Percentiles rank a stretch among this genome's conserved stretches.
These are phyloP conservation scores for Nephelium lappaceum DNA, from an alignment of 345 rosid species.

Conservation along the genomic window DNA sequence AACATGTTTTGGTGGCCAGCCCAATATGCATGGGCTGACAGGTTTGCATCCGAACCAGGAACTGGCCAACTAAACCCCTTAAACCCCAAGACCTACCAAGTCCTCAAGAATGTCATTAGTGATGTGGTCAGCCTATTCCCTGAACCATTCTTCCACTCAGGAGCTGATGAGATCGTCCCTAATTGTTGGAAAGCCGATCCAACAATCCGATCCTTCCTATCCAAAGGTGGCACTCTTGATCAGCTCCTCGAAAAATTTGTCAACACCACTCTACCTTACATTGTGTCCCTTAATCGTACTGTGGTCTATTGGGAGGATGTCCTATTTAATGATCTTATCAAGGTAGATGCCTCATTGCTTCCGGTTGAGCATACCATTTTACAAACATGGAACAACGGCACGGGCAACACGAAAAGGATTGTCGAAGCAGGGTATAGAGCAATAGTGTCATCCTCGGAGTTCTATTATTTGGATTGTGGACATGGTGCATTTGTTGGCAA, in stretches of 20 bases:
- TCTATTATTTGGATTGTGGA: slow-evolving; percentile 86
- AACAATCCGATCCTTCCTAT: slow-evolving; percentile 54
- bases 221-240: slow-evolving; percentile 63
- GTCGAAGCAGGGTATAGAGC: slow-evolving; percentile 69
- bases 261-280: slow-evolving; percentile 58
- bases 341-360: slow-evolving; percentile 51
- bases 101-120: slow-evolving; percentile 58
- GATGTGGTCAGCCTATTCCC: slow-evolving; percentile 60
- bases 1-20: slow-evolving; percentile 92
- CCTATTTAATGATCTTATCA: slow-evolving; percentile 48
- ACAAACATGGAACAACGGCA: slow-evolving; percentile 85
- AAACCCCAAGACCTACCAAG: slow-evolving; percentile 68
- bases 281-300: slow-evolving; percentile 68
- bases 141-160: slow-evolving; percentile 72
- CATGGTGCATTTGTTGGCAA: slow-evolving; percentile 76
- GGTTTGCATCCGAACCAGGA: slow-evolving; percentile 81
- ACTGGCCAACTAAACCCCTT: slow-evolving; percentile 87
- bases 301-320: slow-evolving; percentile 91
- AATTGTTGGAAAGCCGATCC: slow-evolving; percentile 87
- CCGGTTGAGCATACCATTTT: slow-evolving; percentile 65
- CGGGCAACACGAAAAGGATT: slow-evolving; percentile 63
- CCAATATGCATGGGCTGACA: slow-evolving; percentile 52
- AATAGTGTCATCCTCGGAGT: slow-evolving; percentile 83
- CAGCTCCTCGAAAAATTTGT: slow-evolving; percentile 70
- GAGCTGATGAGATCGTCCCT: slow-evolving; percentile 74